Evolutionary conservation across 768 basidiomycete species (phyloP), one percentile per base, ranked within the genome.

Genomic region (Boletus pseudo-olivaceus): DNA sequence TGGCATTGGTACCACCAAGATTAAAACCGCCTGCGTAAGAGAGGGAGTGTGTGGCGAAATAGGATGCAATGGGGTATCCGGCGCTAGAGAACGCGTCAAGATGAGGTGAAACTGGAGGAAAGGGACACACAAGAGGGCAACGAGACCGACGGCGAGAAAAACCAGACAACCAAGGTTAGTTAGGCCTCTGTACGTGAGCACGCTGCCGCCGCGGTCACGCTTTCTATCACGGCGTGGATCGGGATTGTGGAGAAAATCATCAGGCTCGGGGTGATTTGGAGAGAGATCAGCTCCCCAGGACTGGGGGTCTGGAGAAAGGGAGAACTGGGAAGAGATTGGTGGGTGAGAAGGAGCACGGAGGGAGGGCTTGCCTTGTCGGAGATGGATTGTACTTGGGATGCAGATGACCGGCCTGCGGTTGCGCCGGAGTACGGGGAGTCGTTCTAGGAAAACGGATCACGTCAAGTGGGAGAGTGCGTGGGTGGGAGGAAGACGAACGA

Each of bases 211-310:
- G 39, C 67, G 68, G 60, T 86, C 83, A 39, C 76, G 73, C 51
- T 79, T 81, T 54, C 78, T 68, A 61, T 86, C 84, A 32, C 85
- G 77, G 34, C 76, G 76, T 11, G 85, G 84, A 63, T 87, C 85
- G 3, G 86, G 85, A 60, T 86, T 85, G 65, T 89, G 87, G n/a
- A 89, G 77, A 51, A 78, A 78, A 67, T 89, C 87, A 56, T 89
- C 87, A 15, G 80, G 72, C 66, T 89, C 87, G 5, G 75, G 67
- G 49, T 78, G 72, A 56, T 76, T 76, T 37, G 78, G 78, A 7
- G 81, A 82, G 54, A 87, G 71, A 59, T 86, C 80, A 33, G 85
- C 80, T 2, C 86, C 87, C 88, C 88, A 90, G 0, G 77, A 80
- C 14, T 77, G 71, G 4, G 88, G 88, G 69, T 90, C 87, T 1